Percentiles rank a stretch among this genome's conserved stretches.
phyloP scores from a whole-genome alignment of 139 green algal genomes.

The Tetraselmis striata region DNA sequence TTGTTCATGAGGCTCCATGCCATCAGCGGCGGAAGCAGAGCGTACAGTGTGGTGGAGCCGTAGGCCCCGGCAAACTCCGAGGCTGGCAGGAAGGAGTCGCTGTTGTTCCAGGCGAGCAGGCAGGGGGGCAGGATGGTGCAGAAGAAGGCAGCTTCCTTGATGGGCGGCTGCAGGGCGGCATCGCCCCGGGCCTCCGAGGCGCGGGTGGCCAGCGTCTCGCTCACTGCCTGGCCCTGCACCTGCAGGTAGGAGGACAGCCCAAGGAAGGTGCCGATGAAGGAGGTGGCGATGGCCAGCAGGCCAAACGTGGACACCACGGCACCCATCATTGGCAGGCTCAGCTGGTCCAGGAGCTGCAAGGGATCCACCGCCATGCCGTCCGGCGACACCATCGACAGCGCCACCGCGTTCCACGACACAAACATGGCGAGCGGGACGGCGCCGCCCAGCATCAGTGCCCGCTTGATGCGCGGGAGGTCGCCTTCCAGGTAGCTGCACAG shows the following conservation, averaged over 20 bases:
- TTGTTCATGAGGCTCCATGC: constrained; percentile 25
- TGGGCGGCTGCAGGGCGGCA: neutral
- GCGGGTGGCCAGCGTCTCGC: neutral
- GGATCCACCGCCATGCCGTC: constrained; percentile 18
- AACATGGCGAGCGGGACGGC: constrained; percentile 64
- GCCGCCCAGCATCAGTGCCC: constrained; percentile 40
- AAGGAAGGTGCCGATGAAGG: constrained; percentile 56
- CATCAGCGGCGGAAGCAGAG: constrained; percentile 62
- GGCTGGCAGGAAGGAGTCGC: constrained; percentile 16
- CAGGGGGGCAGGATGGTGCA: constrained; percentile 8
- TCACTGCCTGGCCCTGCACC: constrained; percentile 16
- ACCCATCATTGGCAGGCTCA: constrained; percentile 9
- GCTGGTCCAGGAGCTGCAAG: constrained; percentile 34
- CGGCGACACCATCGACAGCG: constrained; percentile 28
- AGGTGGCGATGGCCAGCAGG: constrained; percentile 56
- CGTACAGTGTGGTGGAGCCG: constrained; percentile 65
- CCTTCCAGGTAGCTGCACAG: constrained; percentile 54
- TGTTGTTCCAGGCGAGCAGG: constrained; percentile 10
- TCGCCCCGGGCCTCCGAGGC: neutral
- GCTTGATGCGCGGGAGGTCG: constrained; percentile 37
- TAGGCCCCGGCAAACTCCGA: constrained; percentile 35
- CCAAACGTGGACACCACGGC: constrained; percentile 38
- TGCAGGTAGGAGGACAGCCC: constrained; percentile 36
- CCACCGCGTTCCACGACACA: constrained; percentile 52
- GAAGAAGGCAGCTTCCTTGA: constrained; percentile 9